Evolutionary conservation across 2,329 filamentous ascomycete species (phyloP).

Genomic region (Exophiala xenobiotica): DNA sequence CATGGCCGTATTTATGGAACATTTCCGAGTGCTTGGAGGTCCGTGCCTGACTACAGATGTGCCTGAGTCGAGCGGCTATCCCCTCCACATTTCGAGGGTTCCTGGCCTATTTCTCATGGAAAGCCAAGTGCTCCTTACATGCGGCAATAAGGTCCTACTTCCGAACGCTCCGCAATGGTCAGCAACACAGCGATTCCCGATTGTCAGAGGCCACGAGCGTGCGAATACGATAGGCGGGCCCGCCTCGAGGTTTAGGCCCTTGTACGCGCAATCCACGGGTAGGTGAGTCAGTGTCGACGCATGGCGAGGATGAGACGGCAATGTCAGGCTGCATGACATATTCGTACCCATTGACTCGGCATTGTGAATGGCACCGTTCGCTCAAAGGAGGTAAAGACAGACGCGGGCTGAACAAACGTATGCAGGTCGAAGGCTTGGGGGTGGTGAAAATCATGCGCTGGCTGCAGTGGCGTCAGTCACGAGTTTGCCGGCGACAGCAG

Average conservation of each 20-base stretch:
- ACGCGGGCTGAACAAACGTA: not conserved
- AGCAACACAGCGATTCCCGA: no score
- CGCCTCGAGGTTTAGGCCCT: not conserved
- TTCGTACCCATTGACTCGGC: not conserved
- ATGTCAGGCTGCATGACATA: constrained; percentile 1
- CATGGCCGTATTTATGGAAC: not conserved
- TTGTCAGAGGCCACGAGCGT: no score
- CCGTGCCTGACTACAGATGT: not conserved
- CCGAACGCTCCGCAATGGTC: no score
- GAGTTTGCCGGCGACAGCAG: not conserved
- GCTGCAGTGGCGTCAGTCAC: not conserved
- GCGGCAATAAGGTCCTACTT: no score
- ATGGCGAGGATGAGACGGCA: not conserved
- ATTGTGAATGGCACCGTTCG: not conserved
- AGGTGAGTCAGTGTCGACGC: constrained; percentile 1
- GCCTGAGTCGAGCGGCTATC: not conserved
- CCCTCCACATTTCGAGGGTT: constrained; percentile 1
- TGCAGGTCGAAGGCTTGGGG: not conserved
- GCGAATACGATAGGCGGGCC: constrained; percentile 1
- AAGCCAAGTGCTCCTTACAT: no score
- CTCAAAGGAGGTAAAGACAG: not conserved
- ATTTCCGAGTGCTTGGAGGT: not conserved
- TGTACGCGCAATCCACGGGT: not conserved
- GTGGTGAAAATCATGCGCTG: not conserved
- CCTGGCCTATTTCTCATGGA: no score